Conservation (phyloP, 371 early-diverging fungal species). For the Saksenaea vasiformis region DNA sequence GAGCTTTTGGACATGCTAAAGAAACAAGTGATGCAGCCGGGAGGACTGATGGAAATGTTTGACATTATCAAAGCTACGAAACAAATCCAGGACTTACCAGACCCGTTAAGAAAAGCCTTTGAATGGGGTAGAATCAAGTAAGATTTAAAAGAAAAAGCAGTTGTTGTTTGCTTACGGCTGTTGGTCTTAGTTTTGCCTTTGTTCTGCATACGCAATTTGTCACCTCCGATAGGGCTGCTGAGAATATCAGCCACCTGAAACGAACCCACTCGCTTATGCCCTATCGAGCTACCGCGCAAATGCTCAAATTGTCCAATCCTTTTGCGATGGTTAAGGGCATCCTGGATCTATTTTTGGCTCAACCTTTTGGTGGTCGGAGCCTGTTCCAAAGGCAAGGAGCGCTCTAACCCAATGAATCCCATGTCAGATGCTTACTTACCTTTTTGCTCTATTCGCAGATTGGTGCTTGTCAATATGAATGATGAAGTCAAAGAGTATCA, state of each 20-base stretch:
- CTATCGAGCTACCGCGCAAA: slow-evolving; percentile 58
- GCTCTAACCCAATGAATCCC: not conserved
- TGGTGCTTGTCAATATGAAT: slow-evolving; percentile 54
- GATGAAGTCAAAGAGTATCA: slow-evolving; percentile 54
- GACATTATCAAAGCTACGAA: slow-evolving; percentile 41
- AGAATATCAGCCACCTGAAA: slow-evolving; percentile 56
- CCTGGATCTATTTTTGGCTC: slow-evolving; percentile 65
- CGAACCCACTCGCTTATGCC: slow-evolving; percentile 63
- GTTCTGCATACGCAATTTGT: slow-evolving; percentile 62
- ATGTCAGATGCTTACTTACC: not conserved
- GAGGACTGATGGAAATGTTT: slow-evolving; percentile 43
- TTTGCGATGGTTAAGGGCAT: slow-evolving; percentile 64
- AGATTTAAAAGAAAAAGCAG: not conserved
- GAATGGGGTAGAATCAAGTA: slow-evolving; percentile 63
- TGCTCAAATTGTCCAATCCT: slow-evolving; percentile 65
- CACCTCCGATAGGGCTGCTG: slow-evolving; percentile 58
- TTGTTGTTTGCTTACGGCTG: not conserved
- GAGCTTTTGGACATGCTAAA: slow-evolving; percentile 49
- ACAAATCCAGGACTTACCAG: slow-evolving; percentile 48
- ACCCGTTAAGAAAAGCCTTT: slow-evolving; percentile 45
- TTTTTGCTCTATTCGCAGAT: slow-evolving; percentile 20
- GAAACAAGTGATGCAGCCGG: slow-evolving; percentile 45
- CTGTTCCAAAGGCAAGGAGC: slow-evolving; percentile 58
- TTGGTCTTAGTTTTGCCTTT: slow-evolving; percentile 57
- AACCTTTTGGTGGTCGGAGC: slow-evolving; percentile 65